A percentile compares a stretch with the other conserved stretches of the same genome.
These are phyloP conservation scores for Monilinia polystroma DNA, from an alignment of 2,329 filamentous ascomycete genomes.

Conservation along the genomic window DNA sequence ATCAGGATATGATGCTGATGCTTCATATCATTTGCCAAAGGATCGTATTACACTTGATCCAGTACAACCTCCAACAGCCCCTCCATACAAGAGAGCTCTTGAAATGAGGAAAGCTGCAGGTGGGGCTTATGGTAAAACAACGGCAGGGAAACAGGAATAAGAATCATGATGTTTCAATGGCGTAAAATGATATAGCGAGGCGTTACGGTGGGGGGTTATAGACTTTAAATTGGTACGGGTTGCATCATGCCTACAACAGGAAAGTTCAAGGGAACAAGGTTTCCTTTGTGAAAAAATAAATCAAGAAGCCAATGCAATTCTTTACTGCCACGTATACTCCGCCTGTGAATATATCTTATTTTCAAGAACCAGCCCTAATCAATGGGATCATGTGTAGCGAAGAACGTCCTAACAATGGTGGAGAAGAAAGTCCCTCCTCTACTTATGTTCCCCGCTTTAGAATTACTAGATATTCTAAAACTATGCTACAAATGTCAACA, in stretches of 20 bases:
- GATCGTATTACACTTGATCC: constrained; percentile 86
- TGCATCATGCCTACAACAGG: background rate
- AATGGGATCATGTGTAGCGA: background rate
- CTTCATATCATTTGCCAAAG: constrained; percentile 85
- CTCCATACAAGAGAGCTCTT: constrained; percentile 87
- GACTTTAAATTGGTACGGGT: too few relatives aligned
- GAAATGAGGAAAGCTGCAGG: constrained; percentile 77
- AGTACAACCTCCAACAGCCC: constrained; percentile 91
- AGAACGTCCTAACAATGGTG: background rate
- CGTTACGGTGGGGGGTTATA: constrained; percentile 8
- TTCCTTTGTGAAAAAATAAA: background rate
- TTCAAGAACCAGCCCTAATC: background rate
- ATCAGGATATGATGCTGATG: constrained; percentile 92
- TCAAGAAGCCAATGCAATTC: background rate
- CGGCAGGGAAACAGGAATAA: background rate
- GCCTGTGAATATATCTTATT: background rate
- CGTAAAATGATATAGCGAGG: constrained; percentile 6
- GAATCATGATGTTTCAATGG: background rate
- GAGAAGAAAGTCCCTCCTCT: background rate
- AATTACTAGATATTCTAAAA: background rate
- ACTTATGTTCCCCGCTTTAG: background rate
- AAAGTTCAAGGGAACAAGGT: constrained; percentile 3
- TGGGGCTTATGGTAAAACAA: constrained; percentile 53
- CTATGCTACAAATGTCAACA: rapidly evolving
- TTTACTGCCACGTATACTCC: background rate